Base-by-base conservation (phyloP, 2,329 filamentous ascomycete genomes). In the Hysterium pulicare region DNA sequence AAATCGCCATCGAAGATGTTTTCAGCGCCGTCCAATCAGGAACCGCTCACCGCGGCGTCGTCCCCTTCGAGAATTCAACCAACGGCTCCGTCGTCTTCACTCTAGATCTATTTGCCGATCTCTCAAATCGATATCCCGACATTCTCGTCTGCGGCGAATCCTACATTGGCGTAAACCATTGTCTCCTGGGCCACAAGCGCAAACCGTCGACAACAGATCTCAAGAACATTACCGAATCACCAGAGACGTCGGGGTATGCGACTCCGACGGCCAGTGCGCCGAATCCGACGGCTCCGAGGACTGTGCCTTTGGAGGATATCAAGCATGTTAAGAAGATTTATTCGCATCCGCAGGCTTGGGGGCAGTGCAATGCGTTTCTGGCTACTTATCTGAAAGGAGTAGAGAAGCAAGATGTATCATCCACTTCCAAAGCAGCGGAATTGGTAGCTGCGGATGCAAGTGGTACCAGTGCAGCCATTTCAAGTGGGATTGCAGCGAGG, bases 51-150 rank as follows among this genome's bases (percentile, higher is more conserved):
- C 83, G 83, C 43, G 93, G 90, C 53, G 86, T 97, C 23, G 86
- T 96, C 2, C 93, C 93, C 5, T 90, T 95, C 68, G 91, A 97
- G 64, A 98, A 98, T 73, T 94, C 87, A 31, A 91, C 88, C 62
- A 95, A 97, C 67, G 93, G 93, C 58, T 84, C 86, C 41, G 93
- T 98, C 38, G 82, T 93, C 42, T 87, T 89, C 66, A 95, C 90
- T 0, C 78, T 97, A 19, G 90, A 96, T 68, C 81, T 91, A 51
- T 81, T 98, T 46, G 88, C 88, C 51, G 89, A 95, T 69, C 76
- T 86, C 20, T 71, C 80, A 30, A 69, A 67, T 32, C 68, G 70
- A 33, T 88, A 86, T 61, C 74, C 75, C 9, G 81, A 87, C 59
- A 77, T 96, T 34, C 75, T 77, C 36, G 86, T 97, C 31, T 87